phyloP scores from a whole-genome alignment of 1,139 yeast species.

The Yamadazyma sp. region DNA sequence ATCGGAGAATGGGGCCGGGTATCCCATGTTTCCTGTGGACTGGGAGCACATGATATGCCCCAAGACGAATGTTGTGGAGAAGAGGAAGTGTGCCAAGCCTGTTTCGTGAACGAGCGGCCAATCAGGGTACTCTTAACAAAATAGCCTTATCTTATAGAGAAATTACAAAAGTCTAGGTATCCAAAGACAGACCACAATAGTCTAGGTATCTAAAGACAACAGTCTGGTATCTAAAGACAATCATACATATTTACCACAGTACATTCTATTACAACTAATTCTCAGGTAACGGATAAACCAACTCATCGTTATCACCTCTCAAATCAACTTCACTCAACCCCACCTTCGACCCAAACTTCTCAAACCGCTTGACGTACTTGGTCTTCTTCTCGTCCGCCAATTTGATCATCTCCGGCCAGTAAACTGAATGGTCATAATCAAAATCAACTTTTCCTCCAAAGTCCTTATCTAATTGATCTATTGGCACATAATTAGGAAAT shows the following conservation, averaged over 20 bases:
- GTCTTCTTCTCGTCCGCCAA: constrained; percentile 38
- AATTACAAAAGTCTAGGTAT: no score
- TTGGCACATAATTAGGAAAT: constrained; percentile 45
- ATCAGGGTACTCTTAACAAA: no score
- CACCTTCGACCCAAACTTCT: constrained; percentile 37
- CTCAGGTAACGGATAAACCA: constrained; percentile 26
- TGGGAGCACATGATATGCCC: constrained; percentile 94
- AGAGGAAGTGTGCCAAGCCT: constrained; percentile 92
- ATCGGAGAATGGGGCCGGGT: constrained; percentile 68
- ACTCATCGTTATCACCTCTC: constrained; percentile 45
- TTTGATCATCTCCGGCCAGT: constrained; percentile 45
- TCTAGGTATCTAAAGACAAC: no score
- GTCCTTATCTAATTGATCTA: constrained; percentile 47
- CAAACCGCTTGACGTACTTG: constrained; percentile 38
- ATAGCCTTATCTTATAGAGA: no score
- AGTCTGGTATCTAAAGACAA: no score
- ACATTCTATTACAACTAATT: no score
- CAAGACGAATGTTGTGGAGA: constrained; percentile 69
- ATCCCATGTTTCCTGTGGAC: constrained; percentile 83
- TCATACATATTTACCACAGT: no score
- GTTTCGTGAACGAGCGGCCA: constrained; percentile 25
- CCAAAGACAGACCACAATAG: no score
- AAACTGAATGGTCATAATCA: constrained; percentile 42
- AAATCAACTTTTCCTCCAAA: constrained; percentile 44
- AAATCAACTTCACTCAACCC: constrained; percentile 69